Evolutionary conservation across 257 asterid species (phyloP).

Genomic region (Lycium barbarum): DNA sequence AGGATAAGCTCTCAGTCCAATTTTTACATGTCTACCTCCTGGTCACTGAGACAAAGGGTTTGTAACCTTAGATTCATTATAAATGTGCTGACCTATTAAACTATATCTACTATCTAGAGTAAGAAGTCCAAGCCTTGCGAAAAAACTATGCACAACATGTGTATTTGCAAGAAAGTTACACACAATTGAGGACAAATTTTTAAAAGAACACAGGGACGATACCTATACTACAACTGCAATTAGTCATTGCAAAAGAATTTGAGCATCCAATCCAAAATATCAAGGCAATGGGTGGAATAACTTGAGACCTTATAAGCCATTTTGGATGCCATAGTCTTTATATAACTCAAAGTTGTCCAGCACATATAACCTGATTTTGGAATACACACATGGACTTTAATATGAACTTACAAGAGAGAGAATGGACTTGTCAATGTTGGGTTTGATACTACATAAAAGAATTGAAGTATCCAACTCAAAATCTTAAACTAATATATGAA

Average conservation of each 20-base stretch:
- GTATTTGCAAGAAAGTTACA: neutral
- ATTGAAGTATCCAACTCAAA: neutral
- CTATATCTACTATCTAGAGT: neutral
- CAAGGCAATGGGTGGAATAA: neutral
- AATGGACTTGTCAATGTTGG: neutral
- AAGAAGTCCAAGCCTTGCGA: too few species aligned
- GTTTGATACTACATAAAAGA: neutral
- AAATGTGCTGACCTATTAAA: neutral
- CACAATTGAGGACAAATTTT: neutral
- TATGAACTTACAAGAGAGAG: neutral
- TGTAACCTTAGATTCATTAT: neutral
- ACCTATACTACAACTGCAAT: neutral
- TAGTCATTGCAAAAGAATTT: neutral
- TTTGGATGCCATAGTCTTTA: neutral
- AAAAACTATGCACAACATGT: neutral
- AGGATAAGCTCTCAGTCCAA: neutral
- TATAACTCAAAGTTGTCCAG: neutral
- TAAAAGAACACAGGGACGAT: neutral
- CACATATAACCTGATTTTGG: neutral
- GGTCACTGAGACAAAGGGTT: neutral
- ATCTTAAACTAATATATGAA: neutral
- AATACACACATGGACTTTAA: neutral
- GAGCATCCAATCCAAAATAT: neutral
- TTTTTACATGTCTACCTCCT: neutral
- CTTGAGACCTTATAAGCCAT: neutral